Evolutionary conservation across 176 grass and related monocot species (phyloP).

Genomic region (Thinopyrum elongatum): DNA sequence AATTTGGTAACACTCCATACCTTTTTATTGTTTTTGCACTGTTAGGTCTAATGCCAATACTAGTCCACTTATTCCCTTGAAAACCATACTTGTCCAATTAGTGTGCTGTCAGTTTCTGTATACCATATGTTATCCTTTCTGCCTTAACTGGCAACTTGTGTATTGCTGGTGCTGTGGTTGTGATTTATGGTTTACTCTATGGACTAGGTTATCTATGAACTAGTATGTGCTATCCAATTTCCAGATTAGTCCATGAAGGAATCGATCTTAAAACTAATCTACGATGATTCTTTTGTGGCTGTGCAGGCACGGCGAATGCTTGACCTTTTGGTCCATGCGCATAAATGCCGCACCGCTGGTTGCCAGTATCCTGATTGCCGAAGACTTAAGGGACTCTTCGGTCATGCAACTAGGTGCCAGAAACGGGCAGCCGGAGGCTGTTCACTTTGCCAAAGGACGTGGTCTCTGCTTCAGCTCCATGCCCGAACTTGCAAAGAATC

Average conservation of each 20-base stretch:
- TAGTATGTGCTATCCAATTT: neutral
- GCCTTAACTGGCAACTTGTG: neutral
- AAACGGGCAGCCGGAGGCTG: conserved; percentile 47
- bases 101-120: neutral
- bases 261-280: neutral
- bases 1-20: conserved; percentile 1
- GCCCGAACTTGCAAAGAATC: conserved; percentile 64
- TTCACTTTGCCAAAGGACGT: conserved; percentile 43
- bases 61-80: neutral
- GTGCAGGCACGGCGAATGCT: conserved; percentile 45
- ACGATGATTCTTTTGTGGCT: conserved; percentile 1
- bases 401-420: conserved; percentile 38
- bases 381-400: conserved; percentile 57
- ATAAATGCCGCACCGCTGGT: neutral
- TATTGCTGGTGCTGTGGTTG: neutral
- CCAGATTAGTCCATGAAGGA: neutral
- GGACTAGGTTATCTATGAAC: neutral
- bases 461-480: conserved; percentile 53
- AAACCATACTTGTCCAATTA: neutral
- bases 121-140: conserved; percentile 3
- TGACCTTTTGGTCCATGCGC: conserved; percentile 42
- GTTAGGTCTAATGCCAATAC: conserved; percentile 15
- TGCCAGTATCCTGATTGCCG: conserved; percentile 48
- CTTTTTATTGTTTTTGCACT: neutral
- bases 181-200: conserved; percentile 13